Base-by-base conservation (phyloP, 805 yeast species). In the Isabelozyma pseudorhagii region DNA sequence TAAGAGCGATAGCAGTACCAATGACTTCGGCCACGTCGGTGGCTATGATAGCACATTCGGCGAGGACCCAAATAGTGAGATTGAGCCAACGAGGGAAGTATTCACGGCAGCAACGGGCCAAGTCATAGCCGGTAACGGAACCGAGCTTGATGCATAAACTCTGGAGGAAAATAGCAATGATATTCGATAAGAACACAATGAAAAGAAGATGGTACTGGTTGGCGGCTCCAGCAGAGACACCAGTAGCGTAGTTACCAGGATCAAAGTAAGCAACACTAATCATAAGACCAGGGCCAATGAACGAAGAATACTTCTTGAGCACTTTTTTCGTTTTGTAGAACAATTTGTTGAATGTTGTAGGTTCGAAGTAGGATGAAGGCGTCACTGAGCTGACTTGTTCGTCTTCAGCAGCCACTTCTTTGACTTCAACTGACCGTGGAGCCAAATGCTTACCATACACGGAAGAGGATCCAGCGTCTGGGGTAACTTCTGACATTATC, bases 11-110 rank as follows among this genome's bases (percentile, higher is more conserved):
- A 11, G 81, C 80, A n/a, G 77, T 68, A 48, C 82, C 82, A 48
- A 77, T 76, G 38, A 77, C 82, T 56, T 77, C 82, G 8, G 82
- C 81, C n/a, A 77, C 65, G 60, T 77, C 82, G 5, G 82, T 77
- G 7, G 82, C 80, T 14, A 77, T 69, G 41, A 77, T 77, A 46
- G 81, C 80, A 54, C 68, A 62, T 56, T 77, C 82, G 10, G 81
- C 79, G 15, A 74, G 57, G 13, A 73, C 44, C 73, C 79, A 77
- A 4, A 77, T 47, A 4, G 53, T 42, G 34, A 54, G 52, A 53
- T 77, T 77, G 46, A 74, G 49, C 72, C 73, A 66, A 7, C 51
- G 44, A 0, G 82, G 81, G 17, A 75, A 59, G 53, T 64, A 56
- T 52, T 67, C 69, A 38, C 78, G 60, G 50, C 77, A 75, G 50